Evolutionary conservation across 148 eudicot species (phyloP).

Genomic region (Camellia lanceoleosa): DNA sequence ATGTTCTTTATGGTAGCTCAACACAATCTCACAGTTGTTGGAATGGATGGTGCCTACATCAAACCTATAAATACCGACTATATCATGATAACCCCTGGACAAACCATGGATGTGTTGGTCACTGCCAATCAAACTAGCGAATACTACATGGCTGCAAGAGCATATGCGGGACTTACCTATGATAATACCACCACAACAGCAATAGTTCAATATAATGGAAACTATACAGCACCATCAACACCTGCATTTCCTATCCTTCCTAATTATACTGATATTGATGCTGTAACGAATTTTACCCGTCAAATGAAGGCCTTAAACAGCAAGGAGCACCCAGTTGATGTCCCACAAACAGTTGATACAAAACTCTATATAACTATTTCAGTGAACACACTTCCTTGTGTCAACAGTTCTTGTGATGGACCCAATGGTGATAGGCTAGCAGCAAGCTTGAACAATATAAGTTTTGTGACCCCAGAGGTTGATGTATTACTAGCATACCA

Average conservation of each 20-base stretch:
- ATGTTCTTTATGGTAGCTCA: slow-evolving; percentile 27
- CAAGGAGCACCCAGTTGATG: slow-evolving; percentile 13
- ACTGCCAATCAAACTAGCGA: slow-evolving; percentile 20
- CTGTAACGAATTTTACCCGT: slow-evolving; percentile 15
- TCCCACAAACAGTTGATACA: slow-evolving; percentile 20
- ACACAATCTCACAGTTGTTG: slow-evolving; percentile 25
- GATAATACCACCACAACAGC: slow-evolving; percentile 36
- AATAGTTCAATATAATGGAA: slow-evolving; percentile 15
- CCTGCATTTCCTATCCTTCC: slow-evolving; percentile 28
- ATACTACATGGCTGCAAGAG: slow-evolving; percentile 29
- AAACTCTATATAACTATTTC: slow-evolving; percentile 13
- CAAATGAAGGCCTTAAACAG: slow-evolving; percentile 12
- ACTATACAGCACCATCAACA: slow-evolving; percentile 3
- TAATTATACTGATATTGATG: neutral
- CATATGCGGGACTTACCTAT: slow-evolving; percentile 7
- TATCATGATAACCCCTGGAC: slow-evolving; percentile 33
- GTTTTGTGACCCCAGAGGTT: slow-evolving; percentile 17
- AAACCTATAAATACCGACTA: slow-evolving; percentile 25
- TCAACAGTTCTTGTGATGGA: slow-evolving; percentile 16
- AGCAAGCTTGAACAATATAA: slow-evolving; percentile 28
- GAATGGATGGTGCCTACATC: slow-evolving; percentile 22
- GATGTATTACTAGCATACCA: slow-evolving; percentile 33
- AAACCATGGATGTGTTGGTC: slow-evolving; percentile 30
- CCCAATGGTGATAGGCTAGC: slow-evolving; percentile 15
- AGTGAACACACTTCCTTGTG: slow-evolving; percentile 12